A percentile compares a stretch with the other conserved stretches of the same genome.
phyloP scores from a whole-genome alignment of 2,329 filamentous ascomycete species.

The Microcyclosporella mali region DNA sequence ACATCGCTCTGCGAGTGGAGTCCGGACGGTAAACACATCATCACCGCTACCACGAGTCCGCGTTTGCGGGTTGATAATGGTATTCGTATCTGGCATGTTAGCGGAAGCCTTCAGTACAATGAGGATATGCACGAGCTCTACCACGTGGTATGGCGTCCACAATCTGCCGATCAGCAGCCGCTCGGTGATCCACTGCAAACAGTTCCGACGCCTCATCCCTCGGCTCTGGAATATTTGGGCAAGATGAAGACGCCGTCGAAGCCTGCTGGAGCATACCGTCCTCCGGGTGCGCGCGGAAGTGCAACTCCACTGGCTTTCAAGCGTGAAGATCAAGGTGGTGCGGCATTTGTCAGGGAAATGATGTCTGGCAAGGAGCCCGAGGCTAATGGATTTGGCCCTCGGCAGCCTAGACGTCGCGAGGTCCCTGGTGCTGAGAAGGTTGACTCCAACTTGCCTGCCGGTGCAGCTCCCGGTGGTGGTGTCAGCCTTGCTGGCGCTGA shows the following conservation, averaged over 20 bases:
- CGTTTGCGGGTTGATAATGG: slow-evolving; percentile 95
- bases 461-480: slow-evolving; percentile 61
- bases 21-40: slow-evolving; percentile 87
- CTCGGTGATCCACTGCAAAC: slow-evolving; percentile 65
- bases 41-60: slow-evolving; percentile 96
- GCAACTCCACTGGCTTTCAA: slow-evolving; percentile 91
- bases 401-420: slow-evolving; percentile 60
- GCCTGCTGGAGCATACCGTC: slow-evolving; percentile 92
- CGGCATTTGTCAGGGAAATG: slow-evolving; percentile 78
- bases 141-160: slow-evolving; percentile 77
- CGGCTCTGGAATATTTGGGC: slow-evolving; percentile 72
- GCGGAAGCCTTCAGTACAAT: slow-evolving; percentile 85
- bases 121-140: slow-evolving; percentile 94
- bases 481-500: slow-evolving; percentile 56
- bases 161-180: slow-evolving; percentile 55
- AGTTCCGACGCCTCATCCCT: slow-evolving; percentile 72
- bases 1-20: slow-evolving; percentile 97
- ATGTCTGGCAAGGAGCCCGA: slow-evolving; percentile 43
- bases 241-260: slow-evolving; percentile 93
- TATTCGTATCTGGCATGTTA: slow-evolving; percentile 88
- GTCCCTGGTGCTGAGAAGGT: slow-evolving; percentile 80
- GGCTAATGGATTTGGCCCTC: slow-evolving; percentile 68
- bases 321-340: slow-evolving; percentile 92
- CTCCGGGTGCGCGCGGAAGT: slow-evolving; percentile 84
- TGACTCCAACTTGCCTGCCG: slow-evolving; percentile 54